These are phyloP conservation scores for Kernera saxatilis DNA, from an alignment of 345 rosid species.

Conservation along the genomic window DNA sequence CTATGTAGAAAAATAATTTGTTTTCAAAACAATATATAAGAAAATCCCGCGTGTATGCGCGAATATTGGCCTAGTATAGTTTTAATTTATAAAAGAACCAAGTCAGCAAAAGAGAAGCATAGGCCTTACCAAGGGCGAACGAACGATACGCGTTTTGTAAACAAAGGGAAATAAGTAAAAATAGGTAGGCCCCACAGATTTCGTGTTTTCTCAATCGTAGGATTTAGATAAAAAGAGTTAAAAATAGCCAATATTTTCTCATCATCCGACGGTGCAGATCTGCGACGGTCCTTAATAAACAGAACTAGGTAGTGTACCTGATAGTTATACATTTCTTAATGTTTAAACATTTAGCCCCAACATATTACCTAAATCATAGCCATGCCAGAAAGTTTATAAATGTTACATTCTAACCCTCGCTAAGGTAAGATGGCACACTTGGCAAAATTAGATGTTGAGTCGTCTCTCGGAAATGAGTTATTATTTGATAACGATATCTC, in stretches of 20 bases:
- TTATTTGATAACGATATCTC: neutral
- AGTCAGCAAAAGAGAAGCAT: neutral
- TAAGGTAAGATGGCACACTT: neutral
- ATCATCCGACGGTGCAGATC: conserved; percentile 1
- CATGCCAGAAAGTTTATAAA: neutral
- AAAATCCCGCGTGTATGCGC: too few relatives aligned
- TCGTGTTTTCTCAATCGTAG: neutral
- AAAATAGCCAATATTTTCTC: neutral
- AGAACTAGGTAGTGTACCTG: neutral
- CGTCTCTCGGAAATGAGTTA: too few relatives aligned
- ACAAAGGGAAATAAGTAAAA: neutral
- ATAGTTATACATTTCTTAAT: neutral
- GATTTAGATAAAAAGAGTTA: neutral
- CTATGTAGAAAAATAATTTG: too few relatives aligned
- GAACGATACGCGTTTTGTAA: conserved; percentile 1
- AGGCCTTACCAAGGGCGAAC: neutral
- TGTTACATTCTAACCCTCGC: neutral
- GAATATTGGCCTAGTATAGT: too few relatives aligned
- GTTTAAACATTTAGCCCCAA: neutral
- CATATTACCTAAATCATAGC: neutral
- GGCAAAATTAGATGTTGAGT: too few relatives aligned
- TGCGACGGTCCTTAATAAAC: neutral
- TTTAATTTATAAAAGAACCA: neutral
- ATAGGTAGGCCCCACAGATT: neutral
- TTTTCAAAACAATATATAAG: too few relatives aligned